Base-by-base conservation (phyloP, 257 asterid species). In the Anisodus acutangulus region DNA sequence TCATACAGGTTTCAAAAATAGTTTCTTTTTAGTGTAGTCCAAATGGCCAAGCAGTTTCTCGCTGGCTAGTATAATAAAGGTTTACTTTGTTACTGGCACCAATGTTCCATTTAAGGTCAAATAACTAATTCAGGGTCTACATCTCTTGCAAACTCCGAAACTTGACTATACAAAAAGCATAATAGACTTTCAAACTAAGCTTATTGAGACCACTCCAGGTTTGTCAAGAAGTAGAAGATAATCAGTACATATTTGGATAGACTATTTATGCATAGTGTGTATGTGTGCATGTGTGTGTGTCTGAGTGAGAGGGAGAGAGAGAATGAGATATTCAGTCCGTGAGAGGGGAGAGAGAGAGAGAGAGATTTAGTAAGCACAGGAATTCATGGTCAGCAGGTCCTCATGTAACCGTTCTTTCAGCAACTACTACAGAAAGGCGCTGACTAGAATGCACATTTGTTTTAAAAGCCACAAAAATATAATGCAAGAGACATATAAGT, bases 401-500 rank as follows among this genome's bases (percentile, higher is more conserved):
- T 51, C 22, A 12, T 74, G 80, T 74, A 74, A 74, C 35, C 43
- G 47, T 49, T 49, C 80, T 60, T 47, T 74, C 10, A 74, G 43
- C 43, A 49, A 49, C 41, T 51, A 47, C 43, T 10, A 22, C 59
- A 49, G 43, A 49, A 74, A 74, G 45, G 81, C 10, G 13, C 81
- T 76, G 63, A 8, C 51, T 76, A 26, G 15, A 9, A 76, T 76
- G 45, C 63, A 51, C 51, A 76, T 15, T 49, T 2, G 3, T 51
- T 76, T 74, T 13, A 13, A 15, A 76, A 76, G 80, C 19, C 62
- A 70, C 53, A 41, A 17, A 17, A 4, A 71, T 9, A 51, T 22
- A 76, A 76, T 12, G 47, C 81, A 51, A 76, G 63, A 26, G 63
- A 76, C 81, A 51, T 74, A 49, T 51, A 13, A 26, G 58, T 49